Base-by-base conservation (phyloP, 2,329 filamentous ascomycete species). In the Cercospora sojina region DNA sequence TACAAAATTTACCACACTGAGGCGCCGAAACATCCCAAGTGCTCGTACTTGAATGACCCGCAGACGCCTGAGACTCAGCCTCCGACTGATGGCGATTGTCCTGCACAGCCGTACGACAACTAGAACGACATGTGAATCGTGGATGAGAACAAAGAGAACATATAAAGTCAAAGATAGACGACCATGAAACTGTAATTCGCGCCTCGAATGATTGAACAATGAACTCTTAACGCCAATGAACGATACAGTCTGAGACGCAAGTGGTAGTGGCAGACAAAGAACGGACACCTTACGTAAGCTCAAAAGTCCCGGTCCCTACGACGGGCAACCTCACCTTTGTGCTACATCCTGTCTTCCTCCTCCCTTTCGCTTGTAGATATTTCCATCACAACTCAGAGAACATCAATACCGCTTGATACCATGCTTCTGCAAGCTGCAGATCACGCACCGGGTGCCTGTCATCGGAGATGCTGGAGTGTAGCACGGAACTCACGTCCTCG, bases 1-100 rank as follows among this genome's bases (percentile, higher is more conserved):
- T 71, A 75, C 69, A 76, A 77, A 69, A 70, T 73, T 4, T 79
- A 79, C 68, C 77, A 77, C 65, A 61, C 49, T 3, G 60, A 62
- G 8, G 70, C 74, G 7, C 77, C 76, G 5, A 72, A 67, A 10
- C 69, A 62, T 55, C 74, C 75, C 20, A 55, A 67, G 59, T 71
- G 69, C 49, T 32, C n/a, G 16, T 61, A 20, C 25, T 13, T 51
- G 12, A 51, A 51, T 7, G 12, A 20, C 20, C 47, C 47, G 1
- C 20, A 51, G 20, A 23, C 18, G 9, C 43, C 43, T 18, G n/a
- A 47, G 18, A 10, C 13, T 13, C 5, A 47, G 43, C 43, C 18
- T 23, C 43, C 43, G 9, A 13, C 43, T 18, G 43, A 23, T 1
- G 43, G 43, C 43, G 43, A 47, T 23, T 47, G 23, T 47, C 43